These are phyloP conservation scores for Trichoderma brevicompactum DNA, from an alignment of 2,329 filamentous ascomycete species.

Conservation along the genomic window DNA sequence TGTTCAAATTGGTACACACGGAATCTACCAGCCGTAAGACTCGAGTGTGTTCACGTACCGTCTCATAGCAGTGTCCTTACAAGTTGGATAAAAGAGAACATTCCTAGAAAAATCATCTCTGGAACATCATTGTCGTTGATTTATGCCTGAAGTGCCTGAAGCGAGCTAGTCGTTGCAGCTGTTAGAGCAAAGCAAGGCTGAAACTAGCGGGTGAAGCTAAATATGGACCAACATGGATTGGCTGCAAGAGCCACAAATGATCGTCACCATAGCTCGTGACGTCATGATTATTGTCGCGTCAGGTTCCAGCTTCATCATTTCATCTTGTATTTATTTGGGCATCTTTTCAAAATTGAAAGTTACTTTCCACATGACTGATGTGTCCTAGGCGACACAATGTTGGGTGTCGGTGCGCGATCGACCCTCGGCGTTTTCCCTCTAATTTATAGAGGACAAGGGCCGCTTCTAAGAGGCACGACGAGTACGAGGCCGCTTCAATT, in stretches of 20 bases:
- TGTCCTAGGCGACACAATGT: slow-evolving; percentile 13
- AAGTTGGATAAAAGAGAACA: too few species aligned
- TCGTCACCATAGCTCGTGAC: slow-evolving; percentile 8
- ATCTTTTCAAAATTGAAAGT: background rate
- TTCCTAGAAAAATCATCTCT: background rate
- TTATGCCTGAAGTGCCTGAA: too few species aligned
- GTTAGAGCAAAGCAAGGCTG: background rate
- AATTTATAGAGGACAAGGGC: background rate
- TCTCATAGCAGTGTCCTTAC: too few species aligned
- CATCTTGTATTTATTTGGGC: background rate
- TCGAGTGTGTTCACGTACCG: background rate
- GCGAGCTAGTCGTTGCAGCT: too few species aligned
- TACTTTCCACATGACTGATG: background rate
- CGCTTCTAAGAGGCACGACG: too few species aligned
- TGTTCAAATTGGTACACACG: background rate
- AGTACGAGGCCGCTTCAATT: background rate
- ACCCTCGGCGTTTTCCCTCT: slow-evolving; percentile 8
- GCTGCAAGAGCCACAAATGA: slow-evolving; percentile 10
- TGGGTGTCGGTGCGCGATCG: slow-evolving; percentile 18
- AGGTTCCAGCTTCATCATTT: background rate
- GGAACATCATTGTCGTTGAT: background rate
- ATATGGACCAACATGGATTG: background rate
- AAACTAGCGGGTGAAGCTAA: background rate
- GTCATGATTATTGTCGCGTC: slow-evolving; percentile 13
- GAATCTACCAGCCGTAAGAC: background rate